Conservation (phyloP, 257 asterid species). For the Scutellaria barbata region DNA sequence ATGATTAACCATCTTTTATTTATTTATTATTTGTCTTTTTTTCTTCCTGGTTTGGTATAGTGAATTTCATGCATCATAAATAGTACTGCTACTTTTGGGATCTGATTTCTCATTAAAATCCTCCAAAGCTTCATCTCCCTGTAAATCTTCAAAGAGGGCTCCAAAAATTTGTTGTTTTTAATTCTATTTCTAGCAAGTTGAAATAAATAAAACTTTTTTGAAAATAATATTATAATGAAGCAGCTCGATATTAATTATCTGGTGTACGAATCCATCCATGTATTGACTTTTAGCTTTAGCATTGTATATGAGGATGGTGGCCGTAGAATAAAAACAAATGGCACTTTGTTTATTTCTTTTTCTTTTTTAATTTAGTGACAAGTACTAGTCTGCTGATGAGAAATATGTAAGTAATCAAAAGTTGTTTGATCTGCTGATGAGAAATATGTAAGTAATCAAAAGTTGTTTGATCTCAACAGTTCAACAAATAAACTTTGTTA, state of each 20-base stretch:
- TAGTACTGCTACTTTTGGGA: constrained; percentile 9
- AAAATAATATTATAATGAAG: not conserved
- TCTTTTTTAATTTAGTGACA: constrained; percentile 3
- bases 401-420: not conserved
- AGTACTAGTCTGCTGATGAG: not conserved
- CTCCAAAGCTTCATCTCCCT: not conserved
- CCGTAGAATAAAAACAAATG: constrained; percentile 1
- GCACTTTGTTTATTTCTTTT: not conserved
- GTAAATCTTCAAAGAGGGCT: constrained; percentile 10
- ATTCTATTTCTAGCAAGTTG: no score
- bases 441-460: no score
- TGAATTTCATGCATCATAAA: constrained; percentile 8
- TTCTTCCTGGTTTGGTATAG: not conserved
- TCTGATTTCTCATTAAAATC: not conserved
- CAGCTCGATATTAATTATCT: not conserved
- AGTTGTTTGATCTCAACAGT: no score
- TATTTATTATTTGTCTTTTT: not conserved
- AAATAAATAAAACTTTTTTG: not conserved
- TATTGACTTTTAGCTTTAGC: constrained; percentile 28
- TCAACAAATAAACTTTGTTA: no score
- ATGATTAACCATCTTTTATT: not conserved
- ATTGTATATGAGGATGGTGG: constrained; percentile 6
- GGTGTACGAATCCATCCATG: constrained; percentile 13
- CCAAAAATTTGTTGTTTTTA: no score
- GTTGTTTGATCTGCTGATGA: no score